These are phyloP conservation scores for Pueraria montana DNA, from an alignment of 306 rosid species.

Conservation along the genomic window DNA sequence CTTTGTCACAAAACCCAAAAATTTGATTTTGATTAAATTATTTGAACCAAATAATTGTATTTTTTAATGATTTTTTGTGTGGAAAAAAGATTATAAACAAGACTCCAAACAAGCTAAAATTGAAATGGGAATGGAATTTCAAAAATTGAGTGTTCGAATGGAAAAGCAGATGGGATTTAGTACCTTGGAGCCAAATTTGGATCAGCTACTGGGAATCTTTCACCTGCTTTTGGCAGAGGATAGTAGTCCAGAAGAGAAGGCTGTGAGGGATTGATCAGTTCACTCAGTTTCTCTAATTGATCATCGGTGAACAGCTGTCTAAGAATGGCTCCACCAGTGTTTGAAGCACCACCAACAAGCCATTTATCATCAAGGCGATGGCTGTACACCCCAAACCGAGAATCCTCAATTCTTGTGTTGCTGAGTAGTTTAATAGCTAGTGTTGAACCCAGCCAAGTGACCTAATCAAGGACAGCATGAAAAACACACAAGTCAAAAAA, in stretches of 20 bases:
- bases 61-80: no score
- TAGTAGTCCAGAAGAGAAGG: constrained; percentile 79
- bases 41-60: neutral
- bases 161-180: constrained; percentile 29
- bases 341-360: constrained; percentile 99
- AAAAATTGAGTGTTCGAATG: neutral
- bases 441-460: constrained; percentile 95
- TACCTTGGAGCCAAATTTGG: constrained; percentile 86
- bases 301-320: constrained; percentile 81
- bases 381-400: constrained; percentile 93
- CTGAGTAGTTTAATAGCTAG: constrained; percentile 91
- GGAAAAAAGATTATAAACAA: no score
- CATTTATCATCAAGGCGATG: constrained; percentile 98
- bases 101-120: constrained; percentile 2
- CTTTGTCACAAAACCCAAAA: constrained; percentile 23
- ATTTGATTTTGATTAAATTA: neutral
- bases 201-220: constrained; percentile 91
- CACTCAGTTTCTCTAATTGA: constrained; percentile 73
- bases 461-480: constrained; percentile 54
- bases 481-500: neutral
- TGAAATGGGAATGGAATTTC: constrained; percentile 23
- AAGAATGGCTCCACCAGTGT: constrained; percentile 92
- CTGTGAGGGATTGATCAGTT: constrained; percentile 75
- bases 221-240: constrained; percentile 83
- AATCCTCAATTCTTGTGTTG: constrained; percentile 85